These are phyloP conservation scores for Ceratocystis harringtonii DNA, from an alignment of 2,329 filamentous ascomycete genomes.

Conservation along the genomic window DNA sequence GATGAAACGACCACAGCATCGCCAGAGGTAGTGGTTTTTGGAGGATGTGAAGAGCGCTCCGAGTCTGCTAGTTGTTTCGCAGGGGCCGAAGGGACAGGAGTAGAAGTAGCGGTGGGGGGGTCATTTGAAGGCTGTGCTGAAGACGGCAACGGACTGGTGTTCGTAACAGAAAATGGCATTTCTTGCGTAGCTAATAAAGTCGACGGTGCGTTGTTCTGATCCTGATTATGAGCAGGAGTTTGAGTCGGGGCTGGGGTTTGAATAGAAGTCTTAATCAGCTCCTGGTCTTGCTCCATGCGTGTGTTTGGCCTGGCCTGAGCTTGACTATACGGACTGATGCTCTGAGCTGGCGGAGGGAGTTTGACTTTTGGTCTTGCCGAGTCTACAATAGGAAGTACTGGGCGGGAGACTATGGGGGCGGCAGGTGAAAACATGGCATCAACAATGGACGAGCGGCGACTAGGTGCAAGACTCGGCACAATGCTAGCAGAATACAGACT, in stretches of 20 bases:
- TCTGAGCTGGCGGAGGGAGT: constrained; percentile 47
- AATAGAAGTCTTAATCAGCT: not conserved
- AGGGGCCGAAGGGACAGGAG: not conserved
- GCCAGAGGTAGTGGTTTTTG: constrained; percentile 5
- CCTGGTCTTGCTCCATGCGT: not conserved
- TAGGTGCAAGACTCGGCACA: constrained; percentile 73
- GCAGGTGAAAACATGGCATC: constrained; percentile 62
- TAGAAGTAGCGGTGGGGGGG: not conserved
- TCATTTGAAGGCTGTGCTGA: not conserved
- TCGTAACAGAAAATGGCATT: not conserved
- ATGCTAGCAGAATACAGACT: constrained; percentile 77
- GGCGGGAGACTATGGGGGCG: constrained; percentile 59
- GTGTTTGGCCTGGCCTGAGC: not conserved
- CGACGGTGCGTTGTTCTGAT: not conserved
- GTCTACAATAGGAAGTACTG: constrained; percentile 43
- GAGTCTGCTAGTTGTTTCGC: not conserved
- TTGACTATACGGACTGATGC: not conserved
- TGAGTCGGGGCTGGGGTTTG: not conserved
- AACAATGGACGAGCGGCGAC: constrained; percentile 66
- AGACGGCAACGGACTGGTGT: not conserved
- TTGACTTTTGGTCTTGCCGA: constrained; percentile 60
- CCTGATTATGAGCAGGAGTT: not conserved
- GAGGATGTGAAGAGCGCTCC: too few relatives aligned
- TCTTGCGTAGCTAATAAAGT: not conserved
- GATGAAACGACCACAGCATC: constrained; percentile 7